A percentile compares a stretch with the other conserved stretches of the same genome.
These are phyloP conservation scores for Mitragyna speciosa DNA, from an alignment of 257 asterid species.

Conservation along the genomic window DNA sequence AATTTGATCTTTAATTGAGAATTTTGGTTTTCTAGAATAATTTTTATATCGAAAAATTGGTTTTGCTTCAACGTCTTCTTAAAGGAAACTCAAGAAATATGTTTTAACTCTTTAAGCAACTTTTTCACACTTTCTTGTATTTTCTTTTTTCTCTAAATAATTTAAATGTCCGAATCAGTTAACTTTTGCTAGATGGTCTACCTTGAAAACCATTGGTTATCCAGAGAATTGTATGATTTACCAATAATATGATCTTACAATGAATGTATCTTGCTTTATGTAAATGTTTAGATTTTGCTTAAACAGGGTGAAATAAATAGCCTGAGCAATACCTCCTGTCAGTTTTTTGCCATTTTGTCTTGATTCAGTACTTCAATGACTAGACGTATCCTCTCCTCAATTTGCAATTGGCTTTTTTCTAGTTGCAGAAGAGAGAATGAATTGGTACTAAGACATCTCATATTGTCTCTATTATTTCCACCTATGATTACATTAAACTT, in stretches of 20 bases:
- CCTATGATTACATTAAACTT: background rate
- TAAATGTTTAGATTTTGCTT: background rate
- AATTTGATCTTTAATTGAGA: no score
- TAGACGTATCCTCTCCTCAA: background rate
- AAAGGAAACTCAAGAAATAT: no score
- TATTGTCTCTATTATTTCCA: background rate
- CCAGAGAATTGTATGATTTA: background rate
- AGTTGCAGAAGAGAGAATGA: background rate
- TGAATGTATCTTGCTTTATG: background rate
- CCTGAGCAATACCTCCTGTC: background rate
- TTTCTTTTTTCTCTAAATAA: no score
- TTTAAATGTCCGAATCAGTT: background rate
- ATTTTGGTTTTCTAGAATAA: no score
- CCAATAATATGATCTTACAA: background rate
- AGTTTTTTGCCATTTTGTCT: background rate
- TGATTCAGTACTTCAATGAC: background rate
- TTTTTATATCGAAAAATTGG: no score
- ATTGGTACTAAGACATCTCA: background rate
- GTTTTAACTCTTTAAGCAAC: background rate
- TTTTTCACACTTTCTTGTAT: no score
- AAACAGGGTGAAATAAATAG: background rate
- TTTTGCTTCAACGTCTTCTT: background rate
- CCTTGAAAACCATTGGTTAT: background rate
- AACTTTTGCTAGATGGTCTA: background rate
- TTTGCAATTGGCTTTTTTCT: background rate